phyloP scores from a whole-genome alignment of 192 early-diverging fungal genomes.

The Coemansia sp. region DNA sequence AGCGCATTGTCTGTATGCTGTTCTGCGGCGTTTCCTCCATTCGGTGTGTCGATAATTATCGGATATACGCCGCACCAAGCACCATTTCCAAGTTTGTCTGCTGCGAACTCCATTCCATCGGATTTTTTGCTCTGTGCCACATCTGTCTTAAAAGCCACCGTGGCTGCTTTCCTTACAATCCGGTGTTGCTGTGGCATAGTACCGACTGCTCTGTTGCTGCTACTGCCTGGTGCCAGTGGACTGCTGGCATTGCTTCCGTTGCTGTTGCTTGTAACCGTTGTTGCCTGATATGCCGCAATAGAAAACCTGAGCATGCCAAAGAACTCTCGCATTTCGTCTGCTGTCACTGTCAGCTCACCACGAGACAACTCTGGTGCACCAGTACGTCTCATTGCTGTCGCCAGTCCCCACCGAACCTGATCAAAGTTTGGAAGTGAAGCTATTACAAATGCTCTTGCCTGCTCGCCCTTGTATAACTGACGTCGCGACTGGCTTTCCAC shows the following conservation, averaged over 20 bases:
- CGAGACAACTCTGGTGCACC: constrained; percentile 12
- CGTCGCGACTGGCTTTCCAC: constrained; percentile 14
- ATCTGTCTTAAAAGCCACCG: constrained; percentile 9
- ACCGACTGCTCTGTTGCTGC: background rate
- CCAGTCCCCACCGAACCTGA: constrained; percentile 34
- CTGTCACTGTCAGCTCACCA: constrained; percentile 28
- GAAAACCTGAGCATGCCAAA: constrained; percentile 21
- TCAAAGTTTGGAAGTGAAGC: constrained; percentile 41
- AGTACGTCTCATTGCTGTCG: constrained; percentile 28
- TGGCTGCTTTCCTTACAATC: constrained; percentile 12
- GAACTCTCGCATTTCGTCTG: constrained; percentile 22
- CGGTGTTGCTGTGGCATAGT: constrained; percentile 1
- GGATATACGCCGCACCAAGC: constrained; percentile 42
- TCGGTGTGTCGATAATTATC: constrained; percentile 20
- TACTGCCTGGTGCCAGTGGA: background rate
- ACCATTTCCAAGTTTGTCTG: constrained; percentile 22
- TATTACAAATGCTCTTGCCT: constrained; percentile 25
- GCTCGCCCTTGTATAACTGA: constrained; percentile 38
- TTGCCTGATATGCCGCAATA: constrained; percentile 28
- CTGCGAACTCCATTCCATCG: background rate
- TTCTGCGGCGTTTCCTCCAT: background rate
- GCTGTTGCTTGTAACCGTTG: constrained; percentile 6
- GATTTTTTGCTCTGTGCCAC: background rate
- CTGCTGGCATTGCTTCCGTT: background rate
- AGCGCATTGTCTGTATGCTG: constrained; percentile 18